Percentiles rank a stretch among this genome's conserved stretches.
phyloP scores from a whole-genome alignment of 345 rosid species.

The Populus davidiana region DNA sequence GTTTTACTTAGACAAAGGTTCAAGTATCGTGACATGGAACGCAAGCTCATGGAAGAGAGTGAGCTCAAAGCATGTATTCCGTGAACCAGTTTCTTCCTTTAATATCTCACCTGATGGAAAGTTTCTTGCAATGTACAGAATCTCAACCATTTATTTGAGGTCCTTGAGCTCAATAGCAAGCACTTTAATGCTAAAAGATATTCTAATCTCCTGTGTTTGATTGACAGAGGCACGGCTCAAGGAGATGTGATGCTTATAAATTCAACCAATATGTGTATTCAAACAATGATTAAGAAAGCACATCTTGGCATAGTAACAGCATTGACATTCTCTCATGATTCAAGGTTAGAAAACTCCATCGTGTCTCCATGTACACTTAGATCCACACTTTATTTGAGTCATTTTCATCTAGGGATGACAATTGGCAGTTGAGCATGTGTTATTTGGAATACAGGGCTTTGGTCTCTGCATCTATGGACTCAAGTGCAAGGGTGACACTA shows the following conservation, averaged over 20 bases:
- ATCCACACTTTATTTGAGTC: neutral
- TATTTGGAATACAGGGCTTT: conserved; percentile 53
- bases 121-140: conserved; percentile 64
- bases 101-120: conserved; percentile 81
- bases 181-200: neutral
- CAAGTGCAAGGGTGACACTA: conserved; percentile 76
- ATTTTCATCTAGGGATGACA: neutral
- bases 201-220: conserved; percentile 2
- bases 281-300: conserved; percentile 53
- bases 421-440: conserved; percentile 8
- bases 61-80: conserved; percentile 48
- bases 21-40: conserved; percentile 67
- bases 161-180: conserved; percentile 7
- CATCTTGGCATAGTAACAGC: conserved; percentile 88
- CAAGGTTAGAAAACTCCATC: conserved; percentile 50
- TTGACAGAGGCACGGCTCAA: conserved; percentile 62
- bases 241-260: conserved; percentile 65
- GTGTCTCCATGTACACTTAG: neutral
- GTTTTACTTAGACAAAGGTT: conserved; percentile 51
- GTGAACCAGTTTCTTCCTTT: conserved; percentile 58
- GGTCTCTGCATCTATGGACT: conserved; percentile 81
- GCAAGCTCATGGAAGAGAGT: conserved; percentile 64
- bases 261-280: conserved; percentile 45
- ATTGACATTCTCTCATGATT: conserved; percentile 72
- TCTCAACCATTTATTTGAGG: conserved; percentile 3